Percentiles rank a stretch among this genome's conserved stretches.
phyloP scores from a whole-genome alignment of 1,284 basidiomycete genomes.

The Prillingera fragicola region DNA sequence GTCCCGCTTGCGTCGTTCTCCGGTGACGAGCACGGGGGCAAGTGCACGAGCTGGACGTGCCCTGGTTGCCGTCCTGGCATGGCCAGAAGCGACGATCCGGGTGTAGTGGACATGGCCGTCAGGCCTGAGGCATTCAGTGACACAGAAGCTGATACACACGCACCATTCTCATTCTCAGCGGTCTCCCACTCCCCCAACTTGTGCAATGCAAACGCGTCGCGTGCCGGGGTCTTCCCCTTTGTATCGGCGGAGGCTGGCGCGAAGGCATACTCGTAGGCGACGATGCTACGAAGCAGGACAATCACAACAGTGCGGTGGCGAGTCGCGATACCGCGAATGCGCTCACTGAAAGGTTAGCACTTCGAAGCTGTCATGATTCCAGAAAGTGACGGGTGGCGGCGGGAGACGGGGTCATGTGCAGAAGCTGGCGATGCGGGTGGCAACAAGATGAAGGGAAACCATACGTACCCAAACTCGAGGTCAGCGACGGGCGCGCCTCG shows the following conservation, averaged over 20 bases:
- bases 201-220: conserved; percentile 47
- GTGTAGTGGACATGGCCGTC: conserved; percentile 69
- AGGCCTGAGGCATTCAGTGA: conserved; percentile 57
- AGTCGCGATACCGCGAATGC: conserved; percentile 72
- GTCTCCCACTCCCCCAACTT: conserved; percentile 82
- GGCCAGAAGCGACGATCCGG: conserved; percentile 71
- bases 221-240: conserved; percentile 8
- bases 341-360: conserved; percentile 54
- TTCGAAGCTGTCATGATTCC: not conserved
- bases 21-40: conserved; percentile 61
- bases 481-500: conserved; percentile 71
- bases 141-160: conserved; percentile 24
- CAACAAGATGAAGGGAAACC: too few relatives aligned
- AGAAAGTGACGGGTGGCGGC: not conserved
- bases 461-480: conserved; percentile 67
- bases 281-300: conserved; percentile 69
- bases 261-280: conserved; percentile 68
- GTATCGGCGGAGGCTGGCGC: conserved; percentile 13
- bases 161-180: conserved; percentile 77
- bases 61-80: conserved; percentile 84
- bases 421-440: not conserved
- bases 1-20: conserved; percentile 6
- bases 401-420: not conserved
- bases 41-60: conserved; percentile 81
- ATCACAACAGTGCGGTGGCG: conserved; percentile 77